Conservation (phyloP, 345 rosid genomes). For the Eucalyptus urophylla region DNA sequence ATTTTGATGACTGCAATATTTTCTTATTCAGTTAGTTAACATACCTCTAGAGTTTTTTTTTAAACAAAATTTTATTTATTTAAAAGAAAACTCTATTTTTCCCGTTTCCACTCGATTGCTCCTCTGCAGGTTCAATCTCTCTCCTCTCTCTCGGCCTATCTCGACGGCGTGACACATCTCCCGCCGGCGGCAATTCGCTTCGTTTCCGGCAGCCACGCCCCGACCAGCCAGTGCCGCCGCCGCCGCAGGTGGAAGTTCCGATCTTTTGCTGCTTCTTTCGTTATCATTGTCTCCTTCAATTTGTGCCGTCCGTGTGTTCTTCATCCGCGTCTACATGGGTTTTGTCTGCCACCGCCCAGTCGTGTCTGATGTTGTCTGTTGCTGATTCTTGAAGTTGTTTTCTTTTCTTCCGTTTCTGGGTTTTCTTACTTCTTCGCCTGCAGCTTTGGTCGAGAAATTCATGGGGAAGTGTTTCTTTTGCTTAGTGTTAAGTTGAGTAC, state of each 20-base stretch:
- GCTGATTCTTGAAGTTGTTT: background rate
- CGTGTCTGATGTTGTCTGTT: background rate
- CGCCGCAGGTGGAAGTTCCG: background rate
- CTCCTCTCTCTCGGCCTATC: background rate
- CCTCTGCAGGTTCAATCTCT: background rate
- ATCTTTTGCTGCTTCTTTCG: background rate
- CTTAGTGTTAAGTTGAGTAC: background rate
- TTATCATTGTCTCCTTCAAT: background rate
- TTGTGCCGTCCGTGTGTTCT: background rate
- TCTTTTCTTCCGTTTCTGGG: background rate
- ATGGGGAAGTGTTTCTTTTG: background rate
- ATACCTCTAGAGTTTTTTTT: background rate
- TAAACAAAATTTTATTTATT: background rate
- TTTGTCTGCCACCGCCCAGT: background rate
- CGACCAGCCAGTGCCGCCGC: background rate
- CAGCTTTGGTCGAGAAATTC: background rate
- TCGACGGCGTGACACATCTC: background rate
- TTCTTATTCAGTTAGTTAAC: background rate
- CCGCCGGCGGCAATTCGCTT: background rate
- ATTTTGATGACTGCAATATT: background rate
- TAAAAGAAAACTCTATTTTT: background rate
- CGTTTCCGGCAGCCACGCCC: background rate
- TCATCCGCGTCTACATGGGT: background rate
- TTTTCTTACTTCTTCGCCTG: background rate
- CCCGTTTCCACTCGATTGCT: background rate